Base-by-base conservation (phyloP, 495 filamentous ascomycete species). In the Pseudoneurospora amorphoporcata region DNA sequence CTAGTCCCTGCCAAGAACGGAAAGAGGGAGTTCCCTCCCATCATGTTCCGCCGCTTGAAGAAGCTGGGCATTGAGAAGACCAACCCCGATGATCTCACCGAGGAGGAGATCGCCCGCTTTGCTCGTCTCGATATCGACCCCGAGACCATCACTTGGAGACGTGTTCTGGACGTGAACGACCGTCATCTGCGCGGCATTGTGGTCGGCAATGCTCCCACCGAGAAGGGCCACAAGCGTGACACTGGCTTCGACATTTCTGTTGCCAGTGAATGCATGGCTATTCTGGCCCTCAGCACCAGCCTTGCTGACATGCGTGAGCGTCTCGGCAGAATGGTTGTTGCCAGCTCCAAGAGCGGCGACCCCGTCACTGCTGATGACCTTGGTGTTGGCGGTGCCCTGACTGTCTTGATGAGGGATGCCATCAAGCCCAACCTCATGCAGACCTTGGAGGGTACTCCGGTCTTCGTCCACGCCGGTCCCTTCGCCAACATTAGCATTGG, bases 371-470 rank as follows among this genome's bases (percentile, higher is more conserved):
- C 93, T 77, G 95, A 99, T 76, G 95, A 99, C 75, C 89, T 99
- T 74, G 95, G 95, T 75, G 91, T 90, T 17, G 95, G 94, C 71
- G 95, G 95, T 74, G 95, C 95, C 68, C 86, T 99, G 45, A 92
- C 95, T 4, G 95, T 94, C 42, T 83, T 99, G 74, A 97, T 99
- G 93, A 94, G 91, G 84, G 95, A 99, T 84, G 94, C 95, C 29
- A 97, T 97, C 82, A 99, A 99, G 84, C 95, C 95, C 38, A 99
- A 98, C 83, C 82, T 99, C 72, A 98, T 99, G 95, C 95, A 99
- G 84, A 97, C 92, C 61, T 86, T 99, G 73, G 95, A 99, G 79
- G 95, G 95, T 39, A 99, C 95, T 2, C 95, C 95, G 4, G 95
- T 98, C 0, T 93, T 99, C 78, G 95, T 99, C 7, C 95, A 99